Evolutionary conservation across 225 moss, liverwort and hornwort genomes (phyloP).

Genomic region (Lunularia cruciata): DNA sequence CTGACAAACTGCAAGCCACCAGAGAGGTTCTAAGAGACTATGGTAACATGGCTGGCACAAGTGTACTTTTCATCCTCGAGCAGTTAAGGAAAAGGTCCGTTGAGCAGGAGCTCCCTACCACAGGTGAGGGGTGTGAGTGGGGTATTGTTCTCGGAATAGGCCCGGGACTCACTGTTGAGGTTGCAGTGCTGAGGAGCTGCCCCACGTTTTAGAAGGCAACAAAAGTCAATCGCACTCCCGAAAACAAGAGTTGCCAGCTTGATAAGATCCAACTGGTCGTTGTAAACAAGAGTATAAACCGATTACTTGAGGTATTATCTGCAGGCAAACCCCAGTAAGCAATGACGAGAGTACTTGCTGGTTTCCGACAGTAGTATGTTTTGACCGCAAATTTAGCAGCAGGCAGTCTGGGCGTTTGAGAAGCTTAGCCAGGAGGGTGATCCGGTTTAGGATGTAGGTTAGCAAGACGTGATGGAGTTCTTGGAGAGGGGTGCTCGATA

Average conservation of each 20-base stretch:
- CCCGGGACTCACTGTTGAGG: conserved; percentile 48
- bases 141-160: conserved; percentile 45
- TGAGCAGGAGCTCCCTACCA: conserved; percentile 37
- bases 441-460: conserved; percentile 13
- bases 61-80: conserved; percentile 49
- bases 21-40: conserved; percentile 47
- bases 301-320: neutral
- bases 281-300: neutral
- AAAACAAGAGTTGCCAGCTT: neutral
- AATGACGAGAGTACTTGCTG: conserved; percentile 6
- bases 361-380: conserved; percentile 1
- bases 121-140: conserved; percentile 54
- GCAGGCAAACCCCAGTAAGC: conserved; percentile 2
- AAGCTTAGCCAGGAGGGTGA: conserved; percentile 3
- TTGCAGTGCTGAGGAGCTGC: conserved; percentile 39
- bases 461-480: neutral
- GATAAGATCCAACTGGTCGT: conserved; percentile 5
- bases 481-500: conserved; percentile 4
- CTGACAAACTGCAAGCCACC: conserved; percentile 42
- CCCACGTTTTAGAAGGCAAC: conserved; percentile 19
- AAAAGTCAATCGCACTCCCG: neutral
- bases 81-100: conserved; percentile 37
- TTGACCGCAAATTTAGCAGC: conserved; percentile 2
- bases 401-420: neutral
- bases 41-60: conserved; percentile 49